phyloP scores from a whole-genome alignment of 352 stramenopile species.

The Globisporangium splendens region DNA sequence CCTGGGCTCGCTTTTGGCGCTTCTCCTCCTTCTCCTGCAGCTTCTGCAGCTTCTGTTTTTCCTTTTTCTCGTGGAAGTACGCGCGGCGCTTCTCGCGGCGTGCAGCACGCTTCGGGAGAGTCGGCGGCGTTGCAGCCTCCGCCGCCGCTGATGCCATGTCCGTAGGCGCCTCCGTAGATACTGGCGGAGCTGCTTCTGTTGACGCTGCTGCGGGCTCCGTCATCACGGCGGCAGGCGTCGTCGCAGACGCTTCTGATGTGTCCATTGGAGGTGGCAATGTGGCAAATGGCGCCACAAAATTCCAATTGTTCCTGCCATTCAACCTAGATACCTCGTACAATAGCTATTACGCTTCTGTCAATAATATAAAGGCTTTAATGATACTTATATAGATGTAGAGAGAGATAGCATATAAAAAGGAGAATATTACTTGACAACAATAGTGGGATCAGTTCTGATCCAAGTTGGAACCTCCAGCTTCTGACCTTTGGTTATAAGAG shows the following conservation, averaged over 20 bases:
- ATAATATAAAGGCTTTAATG: no score
- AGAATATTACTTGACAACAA: no score
- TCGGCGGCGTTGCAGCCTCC: conserved; percentile 4
- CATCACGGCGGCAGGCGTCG: neutral
- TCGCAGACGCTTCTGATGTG: neutral
- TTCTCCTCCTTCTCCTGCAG: conserved; percentile 37
- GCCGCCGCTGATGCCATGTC: neutral
- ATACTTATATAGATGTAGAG: no score
- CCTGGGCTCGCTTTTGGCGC: conserved; percentile 11
- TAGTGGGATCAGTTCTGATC: neutral
- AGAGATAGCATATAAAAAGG: no score
- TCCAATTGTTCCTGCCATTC: neutral
- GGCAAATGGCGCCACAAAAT: neutral
- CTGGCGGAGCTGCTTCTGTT: neutral
- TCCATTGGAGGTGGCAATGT: neutral
- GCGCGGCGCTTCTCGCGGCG: conserved; percentile 56
- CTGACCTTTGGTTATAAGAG: no score
- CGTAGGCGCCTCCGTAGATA: no score
- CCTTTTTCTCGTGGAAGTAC: conserved; percentile 79
- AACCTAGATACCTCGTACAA: neutral
- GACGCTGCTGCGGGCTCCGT: neutral
- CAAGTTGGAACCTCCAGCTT: no score
- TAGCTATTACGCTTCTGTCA: neutral
- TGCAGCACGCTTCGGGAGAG: conserved; percentile 50
- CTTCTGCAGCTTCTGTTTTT: conserved; percentile 80